Percentiles rank a stretch among this genome's conserved stretches.
These are phyloP conservation scores for Colletotrichum sublineola DNA, from an alignment of 2,329 filamentous ascomycete genomes.

Conservation along the genomic window DNA sequence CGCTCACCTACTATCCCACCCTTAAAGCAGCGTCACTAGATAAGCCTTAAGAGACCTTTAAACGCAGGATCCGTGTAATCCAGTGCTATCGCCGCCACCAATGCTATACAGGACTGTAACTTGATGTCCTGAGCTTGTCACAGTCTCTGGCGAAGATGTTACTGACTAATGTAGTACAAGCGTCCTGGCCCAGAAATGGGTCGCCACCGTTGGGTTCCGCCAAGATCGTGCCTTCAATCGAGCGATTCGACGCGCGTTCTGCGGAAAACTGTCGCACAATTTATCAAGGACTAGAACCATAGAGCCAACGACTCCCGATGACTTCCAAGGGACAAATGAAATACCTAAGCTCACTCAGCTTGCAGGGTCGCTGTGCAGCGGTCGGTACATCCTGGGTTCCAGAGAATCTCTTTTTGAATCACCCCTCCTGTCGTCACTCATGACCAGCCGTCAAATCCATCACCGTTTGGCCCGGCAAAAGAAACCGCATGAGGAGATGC, in stretches of 20 bases:
- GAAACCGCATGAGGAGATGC: neutral
- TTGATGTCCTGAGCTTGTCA: no score
- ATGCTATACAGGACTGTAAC: no score
- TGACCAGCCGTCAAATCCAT: neutral
- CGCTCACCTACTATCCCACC: no score
- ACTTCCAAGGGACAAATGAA: neutral
- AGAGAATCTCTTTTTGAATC: neutral
- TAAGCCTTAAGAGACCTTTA: no score
- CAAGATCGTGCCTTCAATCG: slow-evolving; percentile 6
- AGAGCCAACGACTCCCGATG: neutral
- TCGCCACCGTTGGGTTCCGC: no score
- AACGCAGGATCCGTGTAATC: no score
- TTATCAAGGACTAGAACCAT: neutral
- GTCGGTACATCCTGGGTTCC: neutral
- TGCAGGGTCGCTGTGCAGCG: no score
- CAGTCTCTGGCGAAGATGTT: no score
- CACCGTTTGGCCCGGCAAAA: neutral
- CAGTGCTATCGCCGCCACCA: no score
- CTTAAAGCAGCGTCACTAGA: no score
- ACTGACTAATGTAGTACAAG: no score
- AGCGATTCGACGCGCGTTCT: slow-evolving; percentile 9
- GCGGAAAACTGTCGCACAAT: neutral
- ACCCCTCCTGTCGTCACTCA: neutral
- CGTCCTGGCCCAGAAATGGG: no score
- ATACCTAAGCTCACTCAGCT: neutral